Evolutionary conservation across 2,329 filamentous ascomycete species (phyloP).

Genomic region (Arthrobotrys musiformis): DNA sequence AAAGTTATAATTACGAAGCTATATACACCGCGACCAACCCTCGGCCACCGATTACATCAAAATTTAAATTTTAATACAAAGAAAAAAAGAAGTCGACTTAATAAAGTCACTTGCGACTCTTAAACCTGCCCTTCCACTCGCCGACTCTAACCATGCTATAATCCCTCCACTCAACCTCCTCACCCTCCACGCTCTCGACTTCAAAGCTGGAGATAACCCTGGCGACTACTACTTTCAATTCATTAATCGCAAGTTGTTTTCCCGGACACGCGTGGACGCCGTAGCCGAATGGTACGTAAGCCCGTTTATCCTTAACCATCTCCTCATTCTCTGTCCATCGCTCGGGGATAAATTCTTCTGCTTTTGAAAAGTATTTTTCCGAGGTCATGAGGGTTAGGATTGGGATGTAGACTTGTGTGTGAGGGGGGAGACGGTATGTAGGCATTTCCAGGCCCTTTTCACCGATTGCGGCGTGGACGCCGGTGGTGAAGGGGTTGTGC

Average conservation of each 20-base stretch:
- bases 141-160: conserved; percentile 38
- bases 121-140: conserved; percentile 37
- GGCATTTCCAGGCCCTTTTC: conserved; percentile 64
- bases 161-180: conserved; percentile 42
- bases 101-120: conserved; percentile 21
- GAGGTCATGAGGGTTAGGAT: conserved; percentile 65
- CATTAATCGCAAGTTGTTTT: conserved; percentile 51
- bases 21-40: background rate
- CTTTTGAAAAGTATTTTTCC: conserved; percentile 64
- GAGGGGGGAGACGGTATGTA: conserved; percentile 63
- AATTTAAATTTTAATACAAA: conserved; percentile 9
- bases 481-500: conserved; percentile 66
- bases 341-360: conserved; percentile 65
- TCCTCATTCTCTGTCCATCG: conserved; percentile 61
- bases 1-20: background rate
- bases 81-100: too few relatives aligned
- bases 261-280: conserved; percentile 49
- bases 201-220: conserved; percentile 37
- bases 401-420: conserved; percentile 65
- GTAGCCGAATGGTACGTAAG: conserved; percentile 43
- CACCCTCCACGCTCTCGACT: conserved; percentile 27
- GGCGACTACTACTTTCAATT: conserved; percentile 43
- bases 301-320: conserved; percentile 39
- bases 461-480: conserved; percentile 67
- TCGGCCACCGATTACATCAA: background rate